Base-by-base conservation (phyloP, 2,329 filamentous ascomycete genomes). In the Apiospora marii region DNA sequence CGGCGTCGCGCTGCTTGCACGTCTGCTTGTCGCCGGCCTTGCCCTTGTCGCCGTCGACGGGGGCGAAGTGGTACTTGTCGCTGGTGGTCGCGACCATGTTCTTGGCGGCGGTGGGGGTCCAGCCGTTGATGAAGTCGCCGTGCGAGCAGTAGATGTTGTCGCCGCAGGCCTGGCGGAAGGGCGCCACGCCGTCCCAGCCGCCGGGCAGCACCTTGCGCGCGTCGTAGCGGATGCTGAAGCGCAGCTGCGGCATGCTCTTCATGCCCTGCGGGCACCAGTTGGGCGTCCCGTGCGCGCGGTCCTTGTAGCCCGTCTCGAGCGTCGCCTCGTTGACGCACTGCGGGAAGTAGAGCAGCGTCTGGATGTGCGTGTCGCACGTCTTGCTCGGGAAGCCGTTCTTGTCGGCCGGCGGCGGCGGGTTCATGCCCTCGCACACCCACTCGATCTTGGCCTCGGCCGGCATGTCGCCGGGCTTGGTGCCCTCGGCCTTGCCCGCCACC, bases 371-470 rank as follows among this genome's bases (percentile, higher is more conserved):
- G 87, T 75, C 87, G 13, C 91, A 93, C 0, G 92, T 92, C 70
- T 90, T 90, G 74, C 93, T 92, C 41, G 92, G 92, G 78, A 92
- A 91, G 27, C 91, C 92, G 78, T 93, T 93, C 12, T 90, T 91
- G 30, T 93, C 86, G 27, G 27, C 27, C 3, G 91, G 91, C 80
- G 68, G 72, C 12, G 70, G 67, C 44, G 71, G 73, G 71, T 73
- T 46, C 72, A 75, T 75, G 46, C 71, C 72, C 72, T 77, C 76
- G 71, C 76, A 77, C 68, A 77, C 74, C 76, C 76, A 79, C 37
- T 73, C 61, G 72, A 76, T 73, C 70, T 75, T 73, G 43, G 78
- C 76, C 27, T 76, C 74, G 41, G 74, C 71, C 22, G 74, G 71
- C 69, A 76, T 73, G 3, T 72, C 72, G 14, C 83, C 83, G 76